These are phyloP conservation scores for Plantago coronopus DNA, from an alignment of 305 asterid genomes.

Conservation along the genomic window DNA sequence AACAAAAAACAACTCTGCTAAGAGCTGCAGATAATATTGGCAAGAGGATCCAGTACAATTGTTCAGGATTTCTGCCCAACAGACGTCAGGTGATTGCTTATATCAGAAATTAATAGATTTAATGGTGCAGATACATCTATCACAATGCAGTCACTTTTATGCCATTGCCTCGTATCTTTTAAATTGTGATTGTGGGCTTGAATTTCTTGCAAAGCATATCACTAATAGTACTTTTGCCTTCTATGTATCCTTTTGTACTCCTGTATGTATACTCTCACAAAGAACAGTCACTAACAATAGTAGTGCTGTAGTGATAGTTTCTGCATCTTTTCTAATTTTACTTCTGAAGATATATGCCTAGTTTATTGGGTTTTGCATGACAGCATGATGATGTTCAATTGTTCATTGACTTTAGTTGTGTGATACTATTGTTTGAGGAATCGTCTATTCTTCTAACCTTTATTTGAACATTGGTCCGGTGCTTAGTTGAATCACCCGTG, in stretches of 20 bases:
- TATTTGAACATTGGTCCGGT: too few species aligned
- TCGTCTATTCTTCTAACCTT: too few species aligned
- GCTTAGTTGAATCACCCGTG: too few species aligned
- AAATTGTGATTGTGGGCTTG: conserved; percentile 16
- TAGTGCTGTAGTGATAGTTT: too few species aligned
- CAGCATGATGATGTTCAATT: too few species aligned
- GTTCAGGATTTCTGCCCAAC: conserved; percentile 88
- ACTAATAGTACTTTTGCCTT: conserved; percentile 8
- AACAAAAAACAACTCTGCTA: conserved; percentile 67
- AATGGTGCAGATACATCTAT: conserved; percentile 1
- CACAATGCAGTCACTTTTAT: conserved; percentile 12
- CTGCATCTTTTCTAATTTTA: too few species aligned
- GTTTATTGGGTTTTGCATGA: too few species aligned
- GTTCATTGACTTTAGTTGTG: too few species aligned
- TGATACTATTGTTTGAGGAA: too few species aligned
- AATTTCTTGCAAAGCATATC: not conserved
- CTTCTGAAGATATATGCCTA: too few species aligned
- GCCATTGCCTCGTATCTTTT: conserved; percentile 17
- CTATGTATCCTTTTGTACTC: conserved; percentile 14
- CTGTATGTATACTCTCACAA: not conserved
- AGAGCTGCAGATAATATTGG: conserved; percentile 93
- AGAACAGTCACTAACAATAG: too few species aligned
- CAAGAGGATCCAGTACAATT: conserved; percentile 77
- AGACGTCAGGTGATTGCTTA: conserved; percentile 82
- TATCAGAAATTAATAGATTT: conserved; percentile 20